phyloP scores from a whole-genome alignment of 768 basidiomycete genomes.

The Baorangia bicolor region DNA sequence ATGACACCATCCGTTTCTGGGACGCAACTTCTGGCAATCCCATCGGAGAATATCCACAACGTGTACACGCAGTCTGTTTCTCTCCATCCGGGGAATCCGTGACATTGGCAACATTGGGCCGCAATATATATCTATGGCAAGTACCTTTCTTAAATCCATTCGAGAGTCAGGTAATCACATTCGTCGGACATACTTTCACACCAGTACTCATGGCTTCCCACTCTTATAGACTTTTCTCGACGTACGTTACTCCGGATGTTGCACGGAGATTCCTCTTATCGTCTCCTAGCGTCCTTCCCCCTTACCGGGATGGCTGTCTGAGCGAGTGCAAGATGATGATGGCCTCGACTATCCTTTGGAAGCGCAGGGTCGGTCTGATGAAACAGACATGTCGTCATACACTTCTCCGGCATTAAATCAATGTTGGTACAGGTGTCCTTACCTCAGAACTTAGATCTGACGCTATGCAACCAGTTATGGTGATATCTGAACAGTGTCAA shows the following conservation, averaged over 20 bases:
- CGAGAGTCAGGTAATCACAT: neutral
- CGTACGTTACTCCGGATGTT: neutral
- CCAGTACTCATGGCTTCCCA: neutral
- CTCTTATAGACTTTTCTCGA: neutral
- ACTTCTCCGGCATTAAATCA: neutral
- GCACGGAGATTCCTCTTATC: neutral
- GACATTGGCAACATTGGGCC: neutral
- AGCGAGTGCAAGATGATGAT: no score
- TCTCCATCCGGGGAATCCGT: neutral
- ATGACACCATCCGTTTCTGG: neutral
- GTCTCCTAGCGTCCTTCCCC: neutral
- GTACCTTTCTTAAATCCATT: neutral
- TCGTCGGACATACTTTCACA: neutral
- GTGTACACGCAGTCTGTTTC: neutral
- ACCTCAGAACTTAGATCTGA: neutral
- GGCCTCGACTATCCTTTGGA: no score
- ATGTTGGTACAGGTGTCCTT: neutral
- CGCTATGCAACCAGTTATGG: neutral
- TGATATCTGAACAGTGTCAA: neutral
- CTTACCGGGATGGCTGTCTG: neutral
- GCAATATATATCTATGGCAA: neutral
- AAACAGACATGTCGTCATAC: neutral
- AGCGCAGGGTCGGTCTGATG: neutral
- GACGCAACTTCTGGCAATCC: neutral
- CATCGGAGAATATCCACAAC: neutral